Conservation (phyloP, 2,329 filamentous ascomycete species). For the Calonectria multiphialidica region DNA sequence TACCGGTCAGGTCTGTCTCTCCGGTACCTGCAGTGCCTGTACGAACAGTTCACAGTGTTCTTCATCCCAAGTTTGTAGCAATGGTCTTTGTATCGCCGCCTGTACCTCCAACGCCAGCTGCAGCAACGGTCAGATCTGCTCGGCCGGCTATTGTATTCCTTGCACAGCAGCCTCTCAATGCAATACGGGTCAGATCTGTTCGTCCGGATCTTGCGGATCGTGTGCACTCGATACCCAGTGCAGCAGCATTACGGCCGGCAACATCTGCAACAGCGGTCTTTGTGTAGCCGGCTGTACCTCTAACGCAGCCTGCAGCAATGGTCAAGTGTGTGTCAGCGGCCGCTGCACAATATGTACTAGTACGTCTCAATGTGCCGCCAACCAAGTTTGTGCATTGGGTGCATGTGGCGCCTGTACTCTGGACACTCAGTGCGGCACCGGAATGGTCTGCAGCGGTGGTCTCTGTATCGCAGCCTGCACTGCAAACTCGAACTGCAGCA, state of each 20-base stretch:
- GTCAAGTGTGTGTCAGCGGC: constrained; percentile 15
- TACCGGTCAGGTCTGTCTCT: constrained; percentile 6
- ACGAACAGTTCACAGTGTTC: constrained; percentile 11
- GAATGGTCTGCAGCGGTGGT: constrained; percentile 16
- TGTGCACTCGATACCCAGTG: constrained; percentile 19
- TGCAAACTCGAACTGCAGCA: constrained; percentile 12
- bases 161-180: constrained; percentile 19
- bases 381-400: constrained; percentile 11
- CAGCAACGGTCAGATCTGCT: constrained; percentile 6
- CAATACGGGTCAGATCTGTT: constrained; percentile 19
- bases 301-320: constrained; percentile 9
- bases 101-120: constrained; percentile 19
- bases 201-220: background rate
- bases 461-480: constrained; percentile 12
- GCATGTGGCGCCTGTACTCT: background rate
- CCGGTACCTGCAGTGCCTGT: constrained; percentile 10
- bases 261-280: constrained; percentile 19
- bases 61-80: constrained; percentile 22
- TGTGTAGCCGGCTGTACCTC: constrained; percentile 9
- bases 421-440: constrained; percentile 11
- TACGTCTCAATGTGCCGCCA: constrained; percentile 6
- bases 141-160: background rate
- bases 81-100: constrained; percentile 12
- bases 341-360: constrained; percentile 12
- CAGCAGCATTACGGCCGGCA: too few relatives aligned